Percentiles rank a stretch among this genome's conserved stretches.
These are phyloP conservation scores for Pseudomassariella vexata DNA, from an alignment of 2,329 filamentous ascomycete species.

Conservation along the genomic window DNA sequence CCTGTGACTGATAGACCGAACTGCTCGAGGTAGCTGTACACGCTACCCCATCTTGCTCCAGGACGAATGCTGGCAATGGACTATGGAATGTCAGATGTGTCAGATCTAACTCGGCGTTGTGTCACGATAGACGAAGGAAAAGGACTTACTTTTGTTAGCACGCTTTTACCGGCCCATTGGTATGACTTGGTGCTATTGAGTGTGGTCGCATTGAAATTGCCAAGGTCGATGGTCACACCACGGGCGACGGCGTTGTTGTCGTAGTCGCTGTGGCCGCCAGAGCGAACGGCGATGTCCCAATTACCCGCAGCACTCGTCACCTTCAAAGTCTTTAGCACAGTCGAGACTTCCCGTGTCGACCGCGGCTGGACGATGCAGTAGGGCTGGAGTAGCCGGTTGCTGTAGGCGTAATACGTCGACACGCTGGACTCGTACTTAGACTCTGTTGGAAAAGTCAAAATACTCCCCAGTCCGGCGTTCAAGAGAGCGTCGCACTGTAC, in stretches of 20 bases:
- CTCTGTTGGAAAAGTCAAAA: neutral
- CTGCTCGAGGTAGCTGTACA: slow-evolving; percentile 7
- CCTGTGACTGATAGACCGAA: slow-evolving; percentile 8
- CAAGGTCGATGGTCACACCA: slow-evolving; percentile 39
- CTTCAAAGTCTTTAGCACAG: neutral
- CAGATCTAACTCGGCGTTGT: too few species aligned
- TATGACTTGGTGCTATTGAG: slow-evolving; percentile 23
- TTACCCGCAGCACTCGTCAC: slow-evolving; percentile 12
- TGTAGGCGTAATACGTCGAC: neutral
- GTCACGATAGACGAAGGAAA: too few species aligned
- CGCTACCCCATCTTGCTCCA: slow-evolving; percentile 7
- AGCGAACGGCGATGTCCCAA: slow-evolving; percentile 39
- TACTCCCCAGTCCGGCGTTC: neutral
- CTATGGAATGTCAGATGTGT: too few species aligned
- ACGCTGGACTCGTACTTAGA: neutral
- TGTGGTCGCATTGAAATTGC: slow-evolving; percentile 25
- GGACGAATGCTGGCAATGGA: slow-evolving; percentile 18
- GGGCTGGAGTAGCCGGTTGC: neutral
- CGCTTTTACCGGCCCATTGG: too few species aligned
- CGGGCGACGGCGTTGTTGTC: slow-evolving; percentile 35
- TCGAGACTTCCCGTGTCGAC: neutral
- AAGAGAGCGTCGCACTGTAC: slow-evolving; percentile 1
- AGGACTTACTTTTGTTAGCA: too few species aligned
- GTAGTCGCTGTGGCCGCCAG: slow-evolving; percentile 41
- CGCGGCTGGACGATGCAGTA: slow-evolving; percentile 1